Percentiles rank a stretch among this genome's conserved stretches.
phyloP scores from a whole-genome alignment of 768 basidiomycete genomes.

The Naganishia kalamii region DNA sequence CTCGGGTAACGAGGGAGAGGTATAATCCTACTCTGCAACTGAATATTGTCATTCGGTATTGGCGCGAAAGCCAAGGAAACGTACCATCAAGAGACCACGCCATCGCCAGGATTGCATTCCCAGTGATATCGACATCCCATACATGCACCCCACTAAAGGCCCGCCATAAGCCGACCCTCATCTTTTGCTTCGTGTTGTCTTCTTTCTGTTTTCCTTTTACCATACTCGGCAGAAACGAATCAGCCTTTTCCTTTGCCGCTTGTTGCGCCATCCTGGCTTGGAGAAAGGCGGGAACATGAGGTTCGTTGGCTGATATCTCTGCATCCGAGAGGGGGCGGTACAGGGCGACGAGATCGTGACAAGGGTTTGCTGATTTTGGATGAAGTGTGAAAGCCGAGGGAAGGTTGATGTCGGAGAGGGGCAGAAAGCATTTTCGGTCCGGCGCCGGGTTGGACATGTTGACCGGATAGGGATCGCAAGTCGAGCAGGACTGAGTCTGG shows the following conservation, averaged over 20 bases:
- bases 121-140: background rate
- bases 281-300: slow-evolving; percentile 6
- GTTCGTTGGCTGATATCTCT: background rate
- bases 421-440: background rate
- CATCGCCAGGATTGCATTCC: background rate
- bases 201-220: slow-evolving; percentile 12
- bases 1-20: background rate
- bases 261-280: slow-evolving; percentile 1
- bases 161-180: slow-evolving; percentile 4
- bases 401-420: slow-evolving; percentile 8
- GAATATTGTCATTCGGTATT: background rate
- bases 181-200: slow-evolving; percentile 4
- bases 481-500: background rate
- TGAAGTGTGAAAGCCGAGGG: slow-evolving; percentile 1
- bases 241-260: slow-evolving; percentile 9
- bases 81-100: slow-evolving; percentile 10
- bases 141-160: slow-evolving; percentile 1
- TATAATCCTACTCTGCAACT: background rate
- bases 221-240: slow-evolving; percentile 7
- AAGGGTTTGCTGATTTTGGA: slow-evolving; percentile 4
- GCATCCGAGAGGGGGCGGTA: background rate
- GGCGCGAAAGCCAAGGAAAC: background rate
- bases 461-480: background rate
- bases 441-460: background rate
- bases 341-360: slow-evolving; percentile 9